Percentiles rank a stretch among this genome's conserved stretches.
Conservation (phyloP, 257 asterid genomes). For the Solanum stenotomum region DNA sequence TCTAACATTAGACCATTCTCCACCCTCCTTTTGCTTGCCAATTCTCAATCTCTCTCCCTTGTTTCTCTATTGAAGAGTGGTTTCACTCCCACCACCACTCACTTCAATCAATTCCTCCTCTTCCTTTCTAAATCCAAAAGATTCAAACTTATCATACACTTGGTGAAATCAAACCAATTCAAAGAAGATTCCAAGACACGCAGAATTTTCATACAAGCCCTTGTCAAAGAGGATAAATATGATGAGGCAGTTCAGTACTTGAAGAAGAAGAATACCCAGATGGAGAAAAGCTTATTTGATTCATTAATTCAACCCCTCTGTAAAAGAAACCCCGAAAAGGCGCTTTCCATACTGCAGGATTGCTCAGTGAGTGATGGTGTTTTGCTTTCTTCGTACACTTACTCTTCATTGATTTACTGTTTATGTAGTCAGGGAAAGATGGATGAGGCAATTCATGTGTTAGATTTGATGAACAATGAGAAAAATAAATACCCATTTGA, state of each 20-base stretch:
- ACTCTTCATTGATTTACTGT: constrained; percentile 35
- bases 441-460: constrained; percentile 55
- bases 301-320: constrained; percentile 49
- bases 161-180: constrained; percentile 34
- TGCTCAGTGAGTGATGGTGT: constrained; percentile 16
- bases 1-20: background rate
- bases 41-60: constrained; percentile 21
- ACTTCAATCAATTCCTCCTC: constrained; percentile 47
- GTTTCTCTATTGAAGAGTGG: constrained; percentile 53
- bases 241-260: constrained; percentile 49
- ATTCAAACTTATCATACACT: constrained; percentile 34
- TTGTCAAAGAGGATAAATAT: constrained; percentile 33
- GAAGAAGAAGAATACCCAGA: constrained; percentile 10
- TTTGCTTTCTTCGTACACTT: constrained; percentile 60
- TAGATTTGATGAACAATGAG: constrained; percentile 46
- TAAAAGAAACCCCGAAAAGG: constrained; percentile 47
- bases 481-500: constrained; percentile 45
- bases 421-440: constrained; percentile 45
- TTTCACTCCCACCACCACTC: constrained; percentile 39
- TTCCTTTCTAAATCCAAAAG: constrained; percentile 33
- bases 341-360: constrained; percentile 32
- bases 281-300: constrained; percentile 28
- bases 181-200: constrained; percentile 27
- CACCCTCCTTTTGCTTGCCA: background rate
- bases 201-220: constrained; percentile 34